Base-by-base conservation (phyloP, 2,329 filamentous ascomycete species). In the Blastomyces emzantsi region DNA sequence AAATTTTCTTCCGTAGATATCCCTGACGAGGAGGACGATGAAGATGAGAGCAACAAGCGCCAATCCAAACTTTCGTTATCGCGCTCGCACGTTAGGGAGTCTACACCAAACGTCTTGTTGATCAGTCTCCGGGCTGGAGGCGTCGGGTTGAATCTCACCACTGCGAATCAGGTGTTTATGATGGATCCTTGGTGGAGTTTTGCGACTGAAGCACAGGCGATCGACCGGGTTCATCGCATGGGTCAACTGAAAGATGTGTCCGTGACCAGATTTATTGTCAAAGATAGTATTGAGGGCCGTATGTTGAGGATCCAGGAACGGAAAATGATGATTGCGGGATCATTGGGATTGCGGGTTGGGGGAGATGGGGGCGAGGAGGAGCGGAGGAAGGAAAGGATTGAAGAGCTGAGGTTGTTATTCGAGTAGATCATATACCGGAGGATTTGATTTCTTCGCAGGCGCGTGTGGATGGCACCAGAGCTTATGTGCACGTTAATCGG, bases 121-220 rank as follows among this genome's bases (percentile, higher is more conserved):
- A 84, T 99, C 61, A 93, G 88, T 69, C 80, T 99, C 63, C 84
- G 91, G 25, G 94, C 95, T 0, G 94, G 95, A 4, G 95, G 94
- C 30, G 94, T 99, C 0, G 94, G 94, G 0, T 81, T 99, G 54
- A 99, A 99, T 72, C 77, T 99, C 66, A 97, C 93, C 0, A 87
- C 87, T 68, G 94, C 94, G 6, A 90, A 88, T 67, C 82, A 90
- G 62, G 95, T 99, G 5, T 99, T 89, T 78, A 95, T 99, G 90
- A 97, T 99, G 94, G 94, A 99, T 75, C 94, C 94, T 0, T 99
- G 94, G 94, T 99, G 94, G 94, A 95, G 90, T 73, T 99, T 93
- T 76, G 92, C 94, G 0, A 88, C 97, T 15, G 94, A 99, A 77
- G 91, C 92, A 5, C 94, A 99, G 76, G 94, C 94, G 9, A 97